Conservation (phyloP, 2,329 filamentous ascomycete genomes). For the Alternaria ethzedia region DNA sequence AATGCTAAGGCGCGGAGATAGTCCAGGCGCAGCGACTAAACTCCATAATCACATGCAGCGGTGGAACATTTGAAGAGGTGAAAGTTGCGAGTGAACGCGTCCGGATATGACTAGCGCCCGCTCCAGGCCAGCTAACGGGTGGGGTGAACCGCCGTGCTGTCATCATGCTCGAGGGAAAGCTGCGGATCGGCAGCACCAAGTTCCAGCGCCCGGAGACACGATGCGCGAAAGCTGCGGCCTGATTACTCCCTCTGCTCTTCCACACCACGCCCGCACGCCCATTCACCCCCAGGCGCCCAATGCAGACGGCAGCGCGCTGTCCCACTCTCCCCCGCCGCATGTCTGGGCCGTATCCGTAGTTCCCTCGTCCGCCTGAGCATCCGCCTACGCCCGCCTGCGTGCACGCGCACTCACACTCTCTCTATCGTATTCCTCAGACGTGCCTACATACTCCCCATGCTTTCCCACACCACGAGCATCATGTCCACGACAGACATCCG, state of each 20-base stretch:
- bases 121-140: slow-evolving; percentile 7
- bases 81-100: slow-evolving; percentile 14
- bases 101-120: slow-evolving; percentile 14
- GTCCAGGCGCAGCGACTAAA: background rate
- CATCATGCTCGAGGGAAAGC: slow-evolving; percentile 19
- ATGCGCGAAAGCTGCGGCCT: slow-evolving; percentile 16
- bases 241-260: background rate
- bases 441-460: background rate
- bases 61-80: background rate
- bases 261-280: background rate
- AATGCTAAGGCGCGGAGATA: slow-evolving; percentile 17
- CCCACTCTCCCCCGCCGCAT: slow-evolving; percentile 7
- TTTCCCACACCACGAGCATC: slow-evolving; percentile 15
- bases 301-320: slow-evolving; percentile 10
- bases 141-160: slow-evolving; percentile 11
- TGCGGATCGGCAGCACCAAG: slow-evolving; percentile 19
- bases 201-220: slow-evolving; percentile 14
- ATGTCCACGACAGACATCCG: slow-evolving; percentile 41
- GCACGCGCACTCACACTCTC: slow-evolving; percentile 15
- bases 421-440: slow-evolving; percentile 8
- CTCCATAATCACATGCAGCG: slow-evolving; percentile 19
- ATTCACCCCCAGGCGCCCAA: background rate
- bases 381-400: slow-evolving; percentile 2
- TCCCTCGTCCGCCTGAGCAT: slow-evolving; percentile 20
- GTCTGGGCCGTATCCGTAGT: slow-evolving; percentile 8